These are phyloP conservation scores for Thymus mandschuricus DNA, from an alignment of 257 asterid genomes.

Conservation along the genomic window DNA sequence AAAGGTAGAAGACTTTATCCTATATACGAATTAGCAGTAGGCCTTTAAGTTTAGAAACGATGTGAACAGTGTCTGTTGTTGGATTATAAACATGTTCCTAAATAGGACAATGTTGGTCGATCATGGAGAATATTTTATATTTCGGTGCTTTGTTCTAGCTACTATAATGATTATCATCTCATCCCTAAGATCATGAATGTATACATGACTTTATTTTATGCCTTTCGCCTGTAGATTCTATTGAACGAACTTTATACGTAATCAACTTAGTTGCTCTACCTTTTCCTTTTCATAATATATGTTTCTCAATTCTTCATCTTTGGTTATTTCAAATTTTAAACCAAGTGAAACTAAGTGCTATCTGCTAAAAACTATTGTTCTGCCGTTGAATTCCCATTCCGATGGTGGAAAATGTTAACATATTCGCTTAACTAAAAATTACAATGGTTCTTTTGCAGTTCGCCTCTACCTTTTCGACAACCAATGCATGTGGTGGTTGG, in stretches of 20 bases:
- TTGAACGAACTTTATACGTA: not conserved
- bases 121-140: no score
- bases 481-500: slow-evolving; percentile 98
- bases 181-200: not conserved
- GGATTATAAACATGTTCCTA: not conserved
- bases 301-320: not conserved
- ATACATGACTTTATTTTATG: not conserved
- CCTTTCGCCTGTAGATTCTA: not conserved
- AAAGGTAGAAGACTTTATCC: not conserved
- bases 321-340: not conserved
- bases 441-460: slow-evolving; percentile 48
- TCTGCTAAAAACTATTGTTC: not conserved
- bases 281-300: no score
- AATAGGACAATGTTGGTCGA: not conserved
- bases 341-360: not conserved
- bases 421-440: not conserved
- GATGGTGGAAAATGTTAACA: not conserved
- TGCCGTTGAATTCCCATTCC: not conserved
- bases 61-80: not conserved
- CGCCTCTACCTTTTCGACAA: slow-evolving; percentile 78
- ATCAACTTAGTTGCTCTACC: no score
- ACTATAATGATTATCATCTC: slow-evolving; percentile 1
- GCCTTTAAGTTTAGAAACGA: not conserved
- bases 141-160: no score
- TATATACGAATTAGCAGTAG: not conserved